phyloP scores from a whole-genome alignment of 306 rosid genomes.

The Trifolium pratense region DNA sequence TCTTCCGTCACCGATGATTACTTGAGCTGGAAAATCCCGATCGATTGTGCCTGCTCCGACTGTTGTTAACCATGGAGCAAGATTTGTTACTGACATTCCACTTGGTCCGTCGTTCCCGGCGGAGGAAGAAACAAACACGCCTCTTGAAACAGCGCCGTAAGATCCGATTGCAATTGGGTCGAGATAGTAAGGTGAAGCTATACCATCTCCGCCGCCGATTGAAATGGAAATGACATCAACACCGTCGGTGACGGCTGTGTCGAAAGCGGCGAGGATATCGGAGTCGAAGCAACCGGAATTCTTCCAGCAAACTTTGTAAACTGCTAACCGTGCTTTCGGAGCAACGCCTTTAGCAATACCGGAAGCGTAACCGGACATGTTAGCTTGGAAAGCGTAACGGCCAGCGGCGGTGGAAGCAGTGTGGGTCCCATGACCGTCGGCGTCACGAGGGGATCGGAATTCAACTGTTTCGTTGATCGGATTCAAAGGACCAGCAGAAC shows the following conservation, averaged over 20 bases:
- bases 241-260: conserved; percentile 76
- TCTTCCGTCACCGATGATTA: conserved; percentile 65
- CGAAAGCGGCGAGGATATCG: conserved; percentile 81
- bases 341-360: conserved; percentile 92
- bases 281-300: conserved; percentile 86
- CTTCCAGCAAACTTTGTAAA: conserved; percentile 92
- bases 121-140: conserved; percentile 78
- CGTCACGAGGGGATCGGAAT: conserved; percentile 84
- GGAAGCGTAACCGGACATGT: conserved; percentile 78
- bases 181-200: conserved; percentile 75
- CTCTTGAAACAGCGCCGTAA: conserved; percentile 75
- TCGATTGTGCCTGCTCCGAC: conserved; percentile 95
- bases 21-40: conserved; percentile 76
- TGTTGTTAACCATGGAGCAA: conserved; percentile 85
- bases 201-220: conserved; percentile 83
- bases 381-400: conserved; percentile 69
- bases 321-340: conserved; percentile 82
- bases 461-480: conserved; percentile 74
- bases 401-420: conserved; percentile 94
- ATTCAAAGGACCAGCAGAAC: conserved; percentile 54
- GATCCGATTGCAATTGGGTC: conserved; percentile 93
- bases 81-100: conserved; percentile 79
- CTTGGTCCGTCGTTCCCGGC: conserved; percentile 89
- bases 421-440: conserved; percentile 95
- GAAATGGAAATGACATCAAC: conserved; percentile 86